Evolutionary conservation across 2,329 filamentous ascomycete species (phyloP).

Genomic region (Diaporthe humulicola): DNA sequence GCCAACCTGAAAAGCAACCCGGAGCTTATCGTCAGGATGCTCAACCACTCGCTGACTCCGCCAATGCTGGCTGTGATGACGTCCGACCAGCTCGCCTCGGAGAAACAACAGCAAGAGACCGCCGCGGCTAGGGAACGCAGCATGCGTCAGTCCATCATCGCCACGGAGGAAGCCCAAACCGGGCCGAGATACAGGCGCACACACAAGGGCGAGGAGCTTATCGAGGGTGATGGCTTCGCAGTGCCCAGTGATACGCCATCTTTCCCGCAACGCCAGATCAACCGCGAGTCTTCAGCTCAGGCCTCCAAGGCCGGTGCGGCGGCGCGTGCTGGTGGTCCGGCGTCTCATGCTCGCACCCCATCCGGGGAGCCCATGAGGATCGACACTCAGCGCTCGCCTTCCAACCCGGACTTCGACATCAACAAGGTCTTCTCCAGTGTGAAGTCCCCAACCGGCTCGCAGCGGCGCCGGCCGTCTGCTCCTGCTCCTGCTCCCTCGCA

Average conservation of each 20-base stretch:
- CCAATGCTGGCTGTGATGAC: conserved; percentile 89
- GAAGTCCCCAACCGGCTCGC: conserved; percentile 74
- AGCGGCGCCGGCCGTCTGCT: conserved; percentile 63
- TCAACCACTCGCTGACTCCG: conserved; percentile 79
- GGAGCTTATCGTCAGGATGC: conserved; percentile 80
- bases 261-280: conserved; percentile 51
- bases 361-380: conserved; percentile 53
- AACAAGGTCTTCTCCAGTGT: conserved; percentile 88
- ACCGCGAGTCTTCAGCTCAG: conserved; percentile 44
- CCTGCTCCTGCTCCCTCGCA: conserved; percentile 54
- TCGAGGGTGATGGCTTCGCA: conserved; percentile 77
- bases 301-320: conserved; percentile 27
- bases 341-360: conserved; percentile 38
- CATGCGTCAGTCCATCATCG: conserved; percentile 87
- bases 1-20: conserved; percentile 93
- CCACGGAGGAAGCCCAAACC: conserved; percentile 76
- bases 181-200: conserved; percentile 84
- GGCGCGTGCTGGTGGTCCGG: conserved; percentile 16
- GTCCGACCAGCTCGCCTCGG: conserved; percentile 90
- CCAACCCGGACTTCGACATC: conserved; percentile 78
- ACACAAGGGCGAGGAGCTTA: conserved; percentile 93
- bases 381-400: conserved; percentile 67
- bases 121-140: conserved; percentile 82
- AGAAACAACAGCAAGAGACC: conserved; percentile 84
- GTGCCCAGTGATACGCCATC: conserved; percentile 53